These are phyloP conservation scores for Lagenaria siceraria DNA, from an alignment of 306 rosid genomes.

Conservation along the genomic window DNA sequence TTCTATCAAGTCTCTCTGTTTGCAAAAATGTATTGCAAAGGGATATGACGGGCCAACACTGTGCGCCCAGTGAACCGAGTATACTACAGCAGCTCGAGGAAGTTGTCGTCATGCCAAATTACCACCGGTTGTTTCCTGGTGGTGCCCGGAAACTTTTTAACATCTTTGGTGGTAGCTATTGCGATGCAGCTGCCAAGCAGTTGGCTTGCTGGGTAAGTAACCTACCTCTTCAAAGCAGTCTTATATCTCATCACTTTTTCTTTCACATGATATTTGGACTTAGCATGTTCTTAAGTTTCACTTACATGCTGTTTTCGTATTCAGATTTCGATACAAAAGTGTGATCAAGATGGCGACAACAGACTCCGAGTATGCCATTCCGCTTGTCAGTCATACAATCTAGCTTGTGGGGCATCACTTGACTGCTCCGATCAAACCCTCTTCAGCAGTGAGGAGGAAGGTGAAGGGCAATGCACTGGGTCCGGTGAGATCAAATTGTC, in stretches of 20 bases:
- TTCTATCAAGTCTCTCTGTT: conserved; percentile 62
- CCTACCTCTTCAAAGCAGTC: background rate
- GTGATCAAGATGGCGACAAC: conserved; percentile 85
- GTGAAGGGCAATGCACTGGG: conserved; percentile 84
- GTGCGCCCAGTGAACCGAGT: conserved; percentile 92
- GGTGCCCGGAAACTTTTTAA: conserved; percentile 87
- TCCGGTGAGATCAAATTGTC: conserved; percentile 59
- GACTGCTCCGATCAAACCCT: conserved; percentile 95
- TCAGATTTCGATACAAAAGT: conserved; percentile 92
- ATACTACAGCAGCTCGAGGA: conserved; percentile 92
- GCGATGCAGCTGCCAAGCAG: conserved; percentile 87
- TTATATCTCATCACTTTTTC: background rate
- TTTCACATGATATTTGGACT: background rate
- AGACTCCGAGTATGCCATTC: conserved; percentile 89
- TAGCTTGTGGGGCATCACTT: conserved; percentile 91
- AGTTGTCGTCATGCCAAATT: conserved; percentile 92
- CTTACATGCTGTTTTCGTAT: background rate
- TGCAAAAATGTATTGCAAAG: conserved; percentile 68
- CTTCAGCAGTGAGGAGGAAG: conserved; percentile 67
- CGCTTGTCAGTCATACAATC: conserved; percentile 80
- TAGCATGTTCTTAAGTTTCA: background rate
- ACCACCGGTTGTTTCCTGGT: conserved; percentile 86
- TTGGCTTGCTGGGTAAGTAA: conserved; percentile 87
- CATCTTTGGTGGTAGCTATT: conserved; percentile 68
- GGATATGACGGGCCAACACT: conserved; percentile 76